Conservation (phyloP, 805 yeast species). For the Monosporozyma aerobia region DNA sequence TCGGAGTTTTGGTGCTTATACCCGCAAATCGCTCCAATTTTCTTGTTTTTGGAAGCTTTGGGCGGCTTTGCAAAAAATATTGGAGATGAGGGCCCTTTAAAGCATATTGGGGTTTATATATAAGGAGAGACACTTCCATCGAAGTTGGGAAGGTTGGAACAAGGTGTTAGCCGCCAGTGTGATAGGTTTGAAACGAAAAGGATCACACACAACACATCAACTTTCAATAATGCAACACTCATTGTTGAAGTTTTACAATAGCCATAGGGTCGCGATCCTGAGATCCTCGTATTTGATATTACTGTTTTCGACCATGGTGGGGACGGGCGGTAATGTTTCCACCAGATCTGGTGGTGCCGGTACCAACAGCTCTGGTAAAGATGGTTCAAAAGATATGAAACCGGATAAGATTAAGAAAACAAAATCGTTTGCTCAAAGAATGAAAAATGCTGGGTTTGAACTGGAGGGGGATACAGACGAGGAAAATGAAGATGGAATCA, state of each 20-base stretch:
- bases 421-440: slow-evolving; percentile 4
- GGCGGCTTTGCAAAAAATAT: background rate
- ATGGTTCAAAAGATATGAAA: slow-evolving; percentile 5
- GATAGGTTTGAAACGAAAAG: background rate
- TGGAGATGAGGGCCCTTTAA: background rate
- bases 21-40: background rate
- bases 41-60: background rate
- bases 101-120: background rate
- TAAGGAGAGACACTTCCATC: background rate
- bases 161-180: background rate
- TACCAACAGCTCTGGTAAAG: slow-evolving; percentile 5
- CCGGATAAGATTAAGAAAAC: background rate
- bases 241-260: slow-evolving; percentile 15
- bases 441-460: slow-evolving; percentile 6
- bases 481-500: slow-evolving; percentile 6
- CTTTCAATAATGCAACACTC: background rate
- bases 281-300: slow-evolving; percentile 23
- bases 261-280: slow-evolving; percentile 21
- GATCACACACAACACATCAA: background rate
- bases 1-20: background rate
- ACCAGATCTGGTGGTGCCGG: slow-evolving; percentile 7
- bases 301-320: slow-evolving; percentile 18
- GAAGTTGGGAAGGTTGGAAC: background rate
- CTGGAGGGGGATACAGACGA: slow-evolving; percentile 7
- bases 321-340: slow-evolving; percentile 8